Evolutionary conservation across 2,329 filamentous ascomycete species (phyloP), one percentile per base, ranked within the genome.

Genomic region (Stachybotrys chartarum): DNA sequence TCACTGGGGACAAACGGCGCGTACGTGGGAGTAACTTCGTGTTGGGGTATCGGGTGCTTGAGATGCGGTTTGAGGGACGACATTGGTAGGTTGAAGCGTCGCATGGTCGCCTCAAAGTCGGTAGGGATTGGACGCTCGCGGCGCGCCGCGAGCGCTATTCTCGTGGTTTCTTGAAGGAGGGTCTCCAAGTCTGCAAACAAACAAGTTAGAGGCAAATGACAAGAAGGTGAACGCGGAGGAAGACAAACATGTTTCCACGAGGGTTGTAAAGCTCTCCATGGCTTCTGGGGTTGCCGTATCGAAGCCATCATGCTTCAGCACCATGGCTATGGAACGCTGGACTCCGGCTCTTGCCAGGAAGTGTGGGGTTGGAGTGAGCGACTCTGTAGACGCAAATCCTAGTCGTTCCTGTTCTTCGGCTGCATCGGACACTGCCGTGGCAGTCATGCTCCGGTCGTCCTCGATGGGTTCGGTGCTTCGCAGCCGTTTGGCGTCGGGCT

Each of bases 231-330:
- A 10, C 35, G 14, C 8, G 35, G 3, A 14, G 10, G 30, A 51
- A 14, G 30, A 66, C 81, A 57, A 66, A 86, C 84, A 87, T 5
- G 75, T 75, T 62, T 86, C 83, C 1, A 80, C 78, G 60, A 78
- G 72, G 18, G 71, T 67, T 5, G 80, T 76, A 48, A 86, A 81
- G 59, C 78, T 78, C 65, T 86, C 82, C 61, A 87, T 67, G 1
- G 83, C 82, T 54, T 83, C 79, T 7, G 75, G 73, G 1, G 73
- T 77, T 14, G 82, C 78, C 30, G 74, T 71, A 32, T 78, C 73
- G 60, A 86, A 87, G 31, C 84, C 84, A 44, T 85, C 78, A 57
- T 84, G 78, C 47, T 79, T 69, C 31, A 86, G 66, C 3, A 77
- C 76, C 55, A 85, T 65, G 0, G 76, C 78, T 55, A 86, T 79